Percentiles rank a stretch among this genome's conserved stretches.
phyloP scores from a whole-genome alignment of 23 red algal species.

The Cyanidium caldarium region DNA sequence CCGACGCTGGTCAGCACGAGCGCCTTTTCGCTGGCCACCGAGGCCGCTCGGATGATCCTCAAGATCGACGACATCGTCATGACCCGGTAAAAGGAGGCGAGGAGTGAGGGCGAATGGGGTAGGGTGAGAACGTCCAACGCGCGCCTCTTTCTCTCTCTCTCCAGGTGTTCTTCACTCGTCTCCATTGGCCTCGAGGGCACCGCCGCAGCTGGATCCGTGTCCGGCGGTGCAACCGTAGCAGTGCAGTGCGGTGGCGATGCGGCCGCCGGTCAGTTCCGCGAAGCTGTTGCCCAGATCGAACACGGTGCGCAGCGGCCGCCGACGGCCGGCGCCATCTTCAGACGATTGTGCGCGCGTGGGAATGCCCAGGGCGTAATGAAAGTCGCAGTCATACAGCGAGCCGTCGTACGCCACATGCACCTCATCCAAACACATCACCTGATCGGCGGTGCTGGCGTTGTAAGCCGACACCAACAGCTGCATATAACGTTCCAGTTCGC shows the following conservation, averaged over 20 bases:
- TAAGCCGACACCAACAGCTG: slow-evolving; percentile 34
- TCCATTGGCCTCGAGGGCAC: slow-evolving; percentile 14
- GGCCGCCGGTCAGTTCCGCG: slow-evolving; percentile 8
- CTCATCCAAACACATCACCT: slow-evolving; percentile 79
- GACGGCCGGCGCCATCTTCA: not conserved
- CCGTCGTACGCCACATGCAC: slow-evolving; percentile 80
- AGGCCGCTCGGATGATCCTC: slow-evolving; percentile 74
- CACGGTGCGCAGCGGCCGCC: slow-evolving; percentile 14
- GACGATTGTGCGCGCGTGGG: not conserved
- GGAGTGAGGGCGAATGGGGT: not conserved
- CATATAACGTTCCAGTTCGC: slow-evolving; percentile 37
- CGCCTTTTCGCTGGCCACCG: slow-evolving; percentile 74
- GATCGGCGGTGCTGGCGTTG: slow-evolving; percentile 26
- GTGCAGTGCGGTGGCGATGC: slow-evolving; percentile 54
- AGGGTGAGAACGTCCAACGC: not conserved
- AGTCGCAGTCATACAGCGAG: slow-evolving; percentile 83
- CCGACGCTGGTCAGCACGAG: slow-evolving; percentile 72
- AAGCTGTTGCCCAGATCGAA: slow-evolving; percentile 61
- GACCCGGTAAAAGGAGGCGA: slow-evolving; percentile 20
- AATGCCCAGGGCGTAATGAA: slow-evolving; percentile 60
- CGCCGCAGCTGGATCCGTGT: slow-evolving; percentile 77
- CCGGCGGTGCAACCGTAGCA: slow-evolving; percentile 96
- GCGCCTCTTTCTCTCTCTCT: not conserved
- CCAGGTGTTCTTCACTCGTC: not conserved
- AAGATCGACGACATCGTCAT: slow-evolving; percentile 99